Base-by-base conservation (phyloP, 495 filamentous ascomycete species). In the Apodospora peruviana region DNA sequence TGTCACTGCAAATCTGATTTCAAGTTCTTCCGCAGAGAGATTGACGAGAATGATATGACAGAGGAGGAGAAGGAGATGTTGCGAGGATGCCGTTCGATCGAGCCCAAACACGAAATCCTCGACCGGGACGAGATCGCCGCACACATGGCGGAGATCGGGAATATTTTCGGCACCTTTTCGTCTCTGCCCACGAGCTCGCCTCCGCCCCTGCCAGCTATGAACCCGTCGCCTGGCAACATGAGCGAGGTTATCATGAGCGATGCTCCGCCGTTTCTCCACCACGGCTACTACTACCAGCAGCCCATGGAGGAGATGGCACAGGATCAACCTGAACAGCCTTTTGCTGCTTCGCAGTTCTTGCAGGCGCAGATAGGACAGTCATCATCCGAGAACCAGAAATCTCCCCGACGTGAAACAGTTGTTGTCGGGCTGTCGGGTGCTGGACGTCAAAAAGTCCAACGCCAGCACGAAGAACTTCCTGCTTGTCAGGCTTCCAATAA, bases 1-100 rank as follows among this genome's bases (percentile, higher is more conserved):
- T 75, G 69, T 45, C 7, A 24, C 4, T 75, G 72, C 48, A 43
- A 43, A 8, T 47, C 57, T 0, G 40, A 51, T n/a, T 71, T 71
- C 41, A 35, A 51, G 10, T 45, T 43, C 4, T 65, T 67, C 35
- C 44, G 51, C 14, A 57, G 55, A 1, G 32, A 16, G 19, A 38
- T 55, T 18, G 18, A 40, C 0, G 52, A 56, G 34, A 22, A 48
- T 18, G 60, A 56, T 11, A 23, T 66, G 24, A 49, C 35, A 0
- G 1, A 17, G 1, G 25, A 27, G 2, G 59, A 63, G 36, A 27
- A 23, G 14, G 37, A 32, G 2, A 12, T 45, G 1, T 27, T 67
- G 9, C 17, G 19, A 5, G 9, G 14, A 10, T 66, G 50, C 40
- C 38, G 55, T 2, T 43, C 50, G 9, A 14, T 46, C 12, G 61